Base-by-base conservation (phyloP, 345 rosid species). In the Cardiospermum halicacabum region DNA sequence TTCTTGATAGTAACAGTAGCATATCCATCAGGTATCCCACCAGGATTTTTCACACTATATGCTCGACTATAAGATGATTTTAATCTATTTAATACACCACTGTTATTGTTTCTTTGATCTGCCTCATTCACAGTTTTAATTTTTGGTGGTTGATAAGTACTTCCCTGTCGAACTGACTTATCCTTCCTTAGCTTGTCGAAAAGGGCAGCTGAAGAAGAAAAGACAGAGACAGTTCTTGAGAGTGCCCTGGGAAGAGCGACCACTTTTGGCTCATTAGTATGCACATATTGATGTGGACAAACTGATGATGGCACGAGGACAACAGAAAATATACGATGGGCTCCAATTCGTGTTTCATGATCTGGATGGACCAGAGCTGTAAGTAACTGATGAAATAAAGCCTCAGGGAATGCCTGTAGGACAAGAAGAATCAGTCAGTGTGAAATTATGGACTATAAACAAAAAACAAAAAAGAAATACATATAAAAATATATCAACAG, bases 141-240 rank as follows among this genome's bases (percentile, higher is more conserved):
- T 28, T 68, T 71, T 64, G 71, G 68, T 42, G 79, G 86, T 68
- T 69, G 80, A 63, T 48, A 60, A 53, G 56, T 48, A 53, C 49
- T 62, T 67, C 75, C 78, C 72, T 65, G 76, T 0, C 72, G 70
- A 19, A 71, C 69, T 63, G 80, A 49, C 73, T 80, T 94, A 19
- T 79, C 89, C 50, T 70, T 84, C 78, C 68, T 82, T 59, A 89
- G 76, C 90, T 94, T 91, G 76, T 94, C 91, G 69, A 91, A 91
- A 67, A 94, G 91, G 62, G 99, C 99, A 72, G 97, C 96, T 13
- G 97, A 94, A 48, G 99, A 94, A 79, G 99, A 94, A 79, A 94
- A 94, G 68, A 84, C 99, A 48, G 96, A 94, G 15, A 91, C 97
- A 22, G 90, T 85, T 84, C 97, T 91, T 40, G 96, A 91, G 51